Conservation (phyloP, 2,329 filamentous ascomycete genomes). For the Rugonectria rugulosa region DNA sequence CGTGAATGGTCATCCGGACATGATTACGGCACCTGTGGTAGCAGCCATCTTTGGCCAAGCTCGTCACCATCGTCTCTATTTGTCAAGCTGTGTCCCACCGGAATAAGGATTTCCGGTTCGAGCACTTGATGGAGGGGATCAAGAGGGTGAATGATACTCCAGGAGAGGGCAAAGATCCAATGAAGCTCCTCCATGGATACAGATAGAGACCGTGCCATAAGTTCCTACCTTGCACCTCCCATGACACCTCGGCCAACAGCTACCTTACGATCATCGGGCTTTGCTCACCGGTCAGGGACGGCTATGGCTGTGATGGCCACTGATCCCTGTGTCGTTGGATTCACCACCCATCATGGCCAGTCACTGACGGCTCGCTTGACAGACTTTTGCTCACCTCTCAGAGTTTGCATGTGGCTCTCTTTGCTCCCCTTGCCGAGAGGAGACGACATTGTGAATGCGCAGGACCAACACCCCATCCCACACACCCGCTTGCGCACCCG, state of each 20-base stretch:
- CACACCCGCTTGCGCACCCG: slow-evolving; percentile 21
- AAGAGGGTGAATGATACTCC: slow-evolving; percentile 16
- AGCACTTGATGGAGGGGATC: slow-evolving; percentile 21
- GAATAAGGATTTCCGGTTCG: slow-evolving; percentile 15
- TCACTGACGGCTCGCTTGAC: slow-evolving; percentile 13
- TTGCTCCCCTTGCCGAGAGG: slow-evolving; percentile 22
- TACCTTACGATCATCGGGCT: slow-evolving; percentile 16
- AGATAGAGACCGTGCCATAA: slow-evolving; percentile 5
- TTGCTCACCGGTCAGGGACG: slow-evolving; percentile 14
- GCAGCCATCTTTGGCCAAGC: neutral
- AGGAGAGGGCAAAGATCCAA: slow-evolving; percentile 12
- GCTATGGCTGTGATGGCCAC: neutral
- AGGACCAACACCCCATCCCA: slow-evolving; percentile 34
- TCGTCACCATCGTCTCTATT: slow-evolving; percentile 1
- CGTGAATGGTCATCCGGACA: slow-evolving; percentile 4
- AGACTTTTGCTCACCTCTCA: slow-evolving; percentile 18
- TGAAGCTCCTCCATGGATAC: slow-evolving; percentile 11
- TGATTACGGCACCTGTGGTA: slow-evolving; percentile 6
- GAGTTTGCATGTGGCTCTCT: slow-evolving; percentile 30
- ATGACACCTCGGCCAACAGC: slow-evolving; percentile 21
- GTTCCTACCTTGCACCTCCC: slow-evolving; percentile 20
- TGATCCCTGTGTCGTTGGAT: slow-evolving; percentile 10
- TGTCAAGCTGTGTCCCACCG: slow-evolving; percentile 3
- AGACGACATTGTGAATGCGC: slow-evolving; percentile 36
- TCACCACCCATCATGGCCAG: slow-evolving; percentile 6